Base-by-base conservation (phyloP, 176 grass and related monocot species). In the Oryza australiensis region DNA sequence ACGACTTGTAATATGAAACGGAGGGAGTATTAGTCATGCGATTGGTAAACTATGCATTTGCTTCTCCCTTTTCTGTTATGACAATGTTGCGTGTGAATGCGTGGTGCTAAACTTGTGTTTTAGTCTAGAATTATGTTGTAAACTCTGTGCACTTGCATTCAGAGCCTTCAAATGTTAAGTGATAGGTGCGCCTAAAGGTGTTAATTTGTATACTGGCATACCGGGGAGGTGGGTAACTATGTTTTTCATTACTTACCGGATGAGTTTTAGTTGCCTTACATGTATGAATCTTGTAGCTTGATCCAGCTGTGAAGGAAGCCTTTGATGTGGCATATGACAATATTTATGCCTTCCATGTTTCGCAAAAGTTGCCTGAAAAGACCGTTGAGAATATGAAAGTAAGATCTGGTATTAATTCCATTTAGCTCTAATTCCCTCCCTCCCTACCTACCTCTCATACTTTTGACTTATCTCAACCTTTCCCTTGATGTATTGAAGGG, bases 311-410 rank as follows among this genome's bases (percentile, higher is more conserved):
- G 43, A 93, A 89, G 82, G 84, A 93, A 91, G 86, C 95, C 86
- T 98, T 98, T 23, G 88, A 98, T 40, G 88, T 98, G 74, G 95
- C 95, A 32, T 98, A 98, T 80, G 79, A 93, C 38, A 98, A 98
- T 83, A 98, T 98, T 63, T 98, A 98, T 86, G 92, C 92, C 80
- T 98, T 98, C 80, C 95, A 98, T 86, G 81, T 67, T 74, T 86
- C 90, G 13, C 95, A 98, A 88, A 98, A 84, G 76, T 29, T 84
- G 75, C 92, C 86, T 3, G 95, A 98, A 64, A 98, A 93, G 67
- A 81, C 83, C 48, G 90, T 93, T 66, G 92, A 98, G 81, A 98
- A 94, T 81, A 98, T 98, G 90, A 81, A 73, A 86, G 95, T 98
- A 86, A 90, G 88, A 37, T 11, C 35, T 62, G 28, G 23, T 5